Base-by-base conservation (phyloP, 768 basidiomycete genomes). In the Floccularia luteovirens region DNA sequence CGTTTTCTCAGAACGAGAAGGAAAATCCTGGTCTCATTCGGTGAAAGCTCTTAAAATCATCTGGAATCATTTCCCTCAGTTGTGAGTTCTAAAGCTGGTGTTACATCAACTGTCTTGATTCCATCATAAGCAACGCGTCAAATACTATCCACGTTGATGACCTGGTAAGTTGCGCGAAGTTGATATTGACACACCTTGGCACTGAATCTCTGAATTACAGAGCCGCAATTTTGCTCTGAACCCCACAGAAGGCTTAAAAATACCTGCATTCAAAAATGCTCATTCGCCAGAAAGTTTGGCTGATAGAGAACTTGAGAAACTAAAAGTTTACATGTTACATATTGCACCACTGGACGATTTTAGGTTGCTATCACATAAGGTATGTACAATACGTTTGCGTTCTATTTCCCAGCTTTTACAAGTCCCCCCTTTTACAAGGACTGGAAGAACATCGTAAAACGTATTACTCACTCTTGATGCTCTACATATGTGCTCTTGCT, bases 111-210 rank as follows among this genome's bases (percentile, higher is more conserved):
- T n/a, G 17, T 4, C 12, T 7, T 25, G 20, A 30, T 38, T 2
- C 10, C 21, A 19, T 27, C 19, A 30, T 16, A 45, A 85, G 82
- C 54, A 66, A 72, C 46, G 70, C 79, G 3, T 66, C 59, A 35
- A 87, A 91, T 55, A 91, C 90, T 0, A 79, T 94, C 28, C 90
- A 93, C 50, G 71, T 94, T 20, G 91, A 94, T 55, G 90, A 92
- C 56, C 68, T 94, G 34, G 79, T 81, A 45, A 43, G 70, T 54
- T 10, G 2, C 21, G 24, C 38, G 33, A 37, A 32, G 39, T 12
- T 20, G 23, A 17, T 31, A 27, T 13, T 33, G 5, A 21, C 23
- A 19, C 20, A 10, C 10, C 27, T 41, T 22, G 13, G 32, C 46
- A 8, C 35, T 48, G 24, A 40, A 31, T 35, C 31, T 32, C 24